Evolutionary conservation across 1,284 basidiomycete genomes (phyloP).

Genomic region (Tremellales sp.): DNA sequence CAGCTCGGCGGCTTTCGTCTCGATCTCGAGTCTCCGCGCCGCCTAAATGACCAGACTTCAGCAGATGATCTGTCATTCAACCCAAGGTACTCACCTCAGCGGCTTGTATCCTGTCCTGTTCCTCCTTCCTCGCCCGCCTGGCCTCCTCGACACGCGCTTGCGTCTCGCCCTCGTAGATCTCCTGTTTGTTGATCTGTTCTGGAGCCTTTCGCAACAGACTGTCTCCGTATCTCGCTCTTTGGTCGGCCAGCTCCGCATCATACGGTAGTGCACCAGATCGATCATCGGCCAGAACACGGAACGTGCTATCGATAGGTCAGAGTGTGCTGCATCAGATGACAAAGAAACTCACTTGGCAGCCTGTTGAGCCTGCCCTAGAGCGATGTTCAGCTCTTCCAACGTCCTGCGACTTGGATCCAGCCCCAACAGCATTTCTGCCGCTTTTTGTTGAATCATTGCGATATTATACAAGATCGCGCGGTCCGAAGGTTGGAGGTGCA

Average conservation of each 20-base stretch:
- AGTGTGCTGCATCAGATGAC: background rate
- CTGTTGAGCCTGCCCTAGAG: slow-evolving; percentile 76
- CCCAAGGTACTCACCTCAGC: slow-evolving; percentile 33
- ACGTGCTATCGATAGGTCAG: slow-evolving; percentile 57
- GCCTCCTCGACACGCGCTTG: slow-evolving; percentile 71
- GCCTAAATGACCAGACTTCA: slow-evolving; percentile 14
- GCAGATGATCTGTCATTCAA: slow-evolving; percentile 60
- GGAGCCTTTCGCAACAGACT: slow-evolving; percentile 73
- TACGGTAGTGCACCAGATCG: slow-evolving; percentile 70
- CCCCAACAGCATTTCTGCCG: slow-evolving; percentile 77
- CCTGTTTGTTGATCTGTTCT: slow-evolving; percentile 69
- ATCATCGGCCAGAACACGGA: slow-evolving; percentile 73
- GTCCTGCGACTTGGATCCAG: slow-evolving; percentile 69
- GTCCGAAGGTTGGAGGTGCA: slow-evolving; percentile 75
- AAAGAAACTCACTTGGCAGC: slow-evolving; percentile 77
- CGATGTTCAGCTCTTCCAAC: slow-evolving; percentile 69
- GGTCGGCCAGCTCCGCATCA: slow-evolving; percentile 76
- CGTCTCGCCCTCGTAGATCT: slow-evolving; percentile 67
- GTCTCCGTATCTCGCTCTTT: slow-evolving; percentile 81
- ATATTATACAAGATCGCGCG: slow-evolving; percentile 88
- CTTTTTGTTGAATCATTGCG: slow-evolving; percentile 93
- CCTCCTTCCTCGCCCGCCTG: slow-evolving; percentile 49
- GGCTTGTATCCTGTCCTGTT: slow-evolving; percentile 44
- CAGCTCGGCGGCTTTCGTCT: slow-evolving; percentile 64
- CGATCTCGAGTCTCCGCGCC: slow-evolving; percentile 37